phyloP scores from a whole-genome alignment of 495 filamentous ascomycete species.

The Hyaloscypha finlandica region DNA sequence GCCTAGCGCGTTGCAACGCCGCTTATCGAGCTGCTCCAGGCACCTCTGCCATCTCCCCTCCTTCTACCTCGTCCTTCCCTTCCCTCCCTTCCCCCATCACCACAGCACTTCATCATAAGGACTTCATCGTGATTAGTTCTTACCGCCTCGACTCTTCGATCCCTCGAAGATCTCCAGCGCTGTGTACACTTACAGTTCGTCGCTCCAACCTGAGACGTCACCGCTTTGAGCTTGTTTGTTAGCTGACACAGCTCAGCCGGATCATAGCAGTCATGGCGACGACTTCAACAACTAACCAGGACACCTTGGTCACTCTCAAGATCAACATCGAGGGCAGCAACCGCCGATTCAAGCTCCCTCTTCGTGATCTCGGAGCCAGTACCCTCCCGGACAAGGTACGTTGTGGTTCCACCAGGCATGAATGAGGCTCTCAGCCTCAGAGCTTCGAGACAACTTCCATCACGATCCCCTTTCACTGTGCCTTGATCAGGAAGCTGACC shows the following conservation, averaged over 20 bases:
- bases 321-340: constrained; percentile 70
- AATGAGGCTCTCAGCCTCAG: constrained; percentile 25
- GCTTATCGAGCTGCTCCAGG: constrained; percentile 17
- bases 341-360: constrained; percentile 85
- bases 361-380: constrained; percentile 78
- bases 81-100: constrained; percentile 15
- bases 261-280: constrained; percentile 31
- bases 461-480: background rate
- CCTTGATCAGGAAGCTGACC: background rate
- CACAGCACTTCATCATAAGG: constrained; percentile 5
- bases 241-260: constrained; percentile 27
- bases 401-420: constrained; percentile 30
- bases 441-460: constrained; percentile 1
- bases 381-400: constrained; percentile 85
- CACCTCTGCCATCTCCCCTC: constrained; percentile 18
- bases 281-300: constrained; percentile 45
- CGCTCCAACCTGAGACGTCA: constrained; percentile 25
- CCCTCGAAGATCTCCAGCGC: constrained; percentile 13
- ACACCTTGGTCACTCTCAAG: constrained; percentile 85
- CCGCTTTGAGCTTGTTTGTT: constrained; percentile 24
- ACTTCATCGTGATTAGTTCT: constrained; percentile 20
- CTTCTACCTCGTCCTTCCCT: constrained; percentile 10
- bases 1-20: background rate
- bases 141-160: constrained; percentile 2
- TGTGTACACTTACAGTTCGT: constrained; percentile 18